A percentile compares a stretch with the other conserved stretches of the same genome.
Conservation (phyloP, 345 rosid species). For the Euphorbia tirucalli region DNA sequence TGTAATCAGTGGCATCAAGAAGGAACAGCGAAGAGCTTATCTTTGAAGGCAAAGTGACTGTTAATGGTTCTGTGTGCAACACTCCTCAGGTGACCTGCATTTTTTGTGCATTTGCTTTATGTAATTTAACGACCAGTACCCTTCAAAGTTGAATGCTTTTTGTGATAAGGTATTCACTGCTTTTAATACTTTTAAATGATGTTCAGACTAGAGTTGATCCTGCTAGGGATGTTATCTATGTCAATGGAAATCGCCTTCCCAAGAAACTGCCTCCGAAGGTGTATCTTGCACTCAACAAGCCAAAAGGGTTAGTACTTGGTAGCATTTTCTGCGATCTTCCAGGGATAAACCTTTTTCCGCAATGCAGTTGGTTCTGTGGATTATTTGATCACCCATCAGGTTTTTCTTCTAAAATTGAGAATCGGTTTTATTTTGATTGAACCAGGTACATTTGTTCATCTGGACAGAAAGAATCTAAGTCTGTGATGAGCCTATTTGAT, state of each 20-base stretch:
- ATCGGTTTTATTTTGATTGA: slow-evolving; percentile 19
- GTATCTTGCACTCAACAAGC: slow-evolving; percentile 90
- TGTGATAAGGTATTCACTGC: too few relatives aligned
- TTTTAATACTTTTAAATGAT: slow-evolving; percentile 13
- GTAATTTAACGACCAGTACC: neutral
- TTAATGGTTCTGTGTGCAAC: slow-evolving; percentile 75
- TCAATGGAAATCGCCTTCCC: slow-evolving; percentile 84
- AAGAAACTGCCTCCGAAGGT: slow-evolving; percentile 87
- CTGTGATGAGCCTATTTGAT: slow-evolving; percentile 64
- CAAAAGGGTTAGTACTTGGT: slow-evolving; percentile 90
- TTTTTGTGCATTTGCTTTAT: neutral
- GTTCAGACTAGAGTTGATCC: slow-evolving; percentile 90
- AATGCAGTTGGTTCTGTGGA: neutral
- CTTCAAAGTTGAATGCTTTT: neutral
- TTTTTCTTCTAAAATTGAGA: neutral
- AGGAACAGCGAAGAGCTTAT: slow-evolving; percentile 84
- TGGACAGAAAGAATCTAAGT: slow-evolving; percentile 75
- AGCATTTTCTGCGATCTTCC: neutral
- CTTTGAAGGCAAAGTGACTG: slow-evolving; percentile 82
- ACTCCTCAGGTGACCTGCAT: slow-evolving; percentile 63
- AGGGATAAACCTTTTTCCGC: neutral
- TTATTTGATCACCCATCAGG: neutral
- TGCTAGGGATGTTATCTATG: slow-evolving; percentile 68
- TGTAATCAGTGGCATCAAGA: slow-evolving; percentile 73
- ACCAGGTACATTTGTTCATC: slow-evolving; percentile 89